Evolutionary conservation across 208 protist genomes (phyloP), one percentile per base, ranked within the genome.

Genomic region (Wallacemonas collosoma): DNA sequence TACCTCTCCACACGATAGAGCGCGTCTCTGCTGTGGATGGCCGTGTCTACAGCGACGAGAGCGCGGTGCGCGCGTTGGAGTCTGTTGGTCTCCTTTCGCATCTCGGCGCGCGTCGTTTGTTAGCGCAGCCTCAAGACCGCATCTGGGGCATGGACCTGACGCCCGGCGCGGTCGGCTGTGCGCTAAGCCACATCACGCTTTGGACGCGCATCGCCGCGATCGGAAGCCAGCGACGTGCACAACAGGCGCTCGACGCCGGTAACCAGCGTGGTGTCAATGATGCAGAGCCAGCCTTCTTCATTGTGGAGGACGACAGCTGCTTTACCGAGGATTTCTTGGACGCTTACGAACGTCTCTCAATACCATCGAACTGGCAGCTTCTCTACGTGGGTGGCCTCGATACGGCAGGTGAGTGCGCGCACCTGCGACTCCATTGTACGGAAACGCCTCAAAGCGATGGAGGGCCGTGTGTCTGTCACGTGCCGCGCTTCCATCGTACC

Each of bases 61-160:
- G 66, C 45, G 68, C 85, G 55, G 45, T 81, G 40, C 45, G 62
- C 12, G 68, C 64, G 45, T 77, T 83, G 39, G 54, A 75, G 17
- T 69, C 66, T 3, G 75, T 69, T 53, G 88, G 90, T 38, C 66
- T 94, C 14, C 63, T 96, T 14, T 93, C 91, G 6, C 45, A 69
- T 39, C 72, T 96, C 3, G 91, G 89, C 15, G 54, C 72, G 15
- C 40, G 68, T 39, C 91, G 91, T 0, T 66, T 94, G 53, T 57
- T 65, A 7, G 79, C 82, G 54, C 65, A 68, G 2, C 44, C 75
- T 9, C n/a, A n/a, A 3, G 78, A 84, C 17, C 85, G 67, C 14
- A 81, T 96, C 43, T 96, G 91, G 89, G 91, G 91, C 11, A 96
- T 96, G 91, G 91, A 96, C 66, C 71, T 96, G 12, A 96, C 76